A percentile compares a stretch with the other conserved stretches of the same genome.
These are phyloP conservation scores for Thozetella sp. DNA, from an alignment of 495 filamentous ascomycete genomes.

Conservation along the genomic window DNA sequence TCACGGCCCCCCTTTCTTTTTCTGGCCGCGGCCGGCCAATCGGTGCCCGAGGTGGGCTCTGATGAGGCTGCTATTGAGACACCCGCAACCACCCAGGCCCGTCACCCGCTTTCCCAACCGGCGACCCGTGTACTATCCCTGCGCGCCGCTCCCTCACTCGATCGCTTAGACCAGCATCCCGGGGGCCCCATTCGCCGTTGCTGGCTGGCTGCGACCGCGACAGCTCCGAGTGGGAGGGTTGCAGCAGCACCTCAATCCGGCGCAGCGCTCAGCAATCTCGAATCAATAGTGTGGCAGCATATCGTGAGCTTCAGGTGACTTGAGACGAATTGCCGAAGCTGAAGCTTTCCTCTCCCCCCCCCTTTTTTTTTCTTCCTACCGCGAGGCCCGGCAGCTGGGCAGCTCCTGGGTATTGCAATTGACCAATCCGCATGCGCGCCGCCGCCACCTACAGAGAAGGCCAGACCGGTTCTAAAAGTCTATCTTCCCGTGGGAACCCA, in stretches of 20 bases:
- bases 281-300: conserved; percentile 2
- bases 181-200: not conserved
- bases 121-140: not conserved
- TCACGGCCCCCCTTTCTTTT: not conserved
- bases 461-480: too few relatives aligned
- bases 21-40: not conserved
- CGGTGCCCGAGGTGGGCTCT: not conserved
- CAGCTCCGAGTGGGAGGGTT: not conserved
- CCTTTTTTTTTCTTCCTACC: not conserved
- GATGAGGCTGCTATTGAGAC: conserved; percentile 3
- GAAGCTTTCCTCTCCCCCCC: not conserved
- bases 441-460: too few relatives aligned
- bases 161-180: not conserved
- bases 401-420: not conserved
- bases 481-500: too few relatives aligned
- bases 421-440: too few relatives aligned
- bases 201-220: not conserved
- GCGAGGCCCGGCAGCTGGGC: not conserved
- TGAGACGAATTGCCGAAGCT: not conserved
- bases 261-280: not conserved
- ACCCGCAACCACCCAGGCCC: not conserved
- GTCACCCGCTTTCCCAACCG: not conserved
- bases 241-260: not conserved
- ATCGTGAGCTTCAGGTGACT: conserved; percentile 2
- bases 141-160: not conserved